These are phyloP conservation scores for Diutina sp. DNA, from an alignment of 1,139 yeast species.

Conservation along the genomic window DNA sequence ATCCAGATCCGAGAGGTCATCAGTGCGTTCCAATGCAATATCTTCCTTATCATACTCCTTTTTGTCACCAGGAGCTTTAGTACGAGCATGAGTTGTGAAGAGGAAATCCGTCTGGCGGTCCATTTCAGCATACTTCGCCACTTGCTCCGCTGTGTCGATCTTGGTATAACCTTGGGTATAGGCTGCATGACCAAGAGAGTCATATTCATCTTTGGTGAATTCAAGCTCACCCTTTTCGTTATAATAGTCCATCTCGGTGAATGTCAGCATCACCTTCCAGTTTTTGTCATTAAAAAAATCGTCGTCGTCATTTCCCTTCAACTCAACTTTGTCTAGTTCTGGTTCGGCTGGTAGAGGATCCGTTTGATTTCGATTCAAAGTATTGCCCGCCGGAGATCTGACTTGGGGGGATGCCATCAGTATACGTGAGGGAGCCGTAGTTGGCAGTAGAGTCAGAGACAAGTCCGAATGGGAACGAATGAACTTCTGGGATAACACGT, in stretches of 20 bases:
- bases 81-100: slow-evolving; percentile 20
- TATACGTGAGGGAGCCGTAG: neutral
- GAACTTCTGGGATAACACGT: neutral
- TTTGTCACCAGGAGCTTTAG: neutral
- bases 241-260: slow-evolving; percentile 1
- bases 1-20: neutral
- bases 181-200: neutral
- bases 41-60: slow-evolving; percentile 7
- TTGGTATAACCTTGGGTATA: slow-evolving; percentile 61
- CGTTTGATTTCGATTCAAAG: neutral
- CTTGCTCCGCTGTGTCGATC: slow-evolving; percentile 80
- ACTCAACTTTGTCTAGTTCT: neutral
- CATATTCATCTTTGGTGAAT: neutral
- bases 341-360: neutral
- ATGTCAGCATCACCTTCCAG: slow-evolving; percentile 1
- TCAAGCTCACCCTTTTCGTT: slow-evolving; percentile 1
- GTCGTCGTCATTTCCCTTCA: neutral
- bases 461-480: neutral
- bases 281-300: neutral
- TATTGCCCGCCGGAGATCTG: neutral
- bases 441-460: neutral
- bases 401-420: neutral
- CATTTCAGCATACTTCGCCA: slow-evolving; percentile 58
- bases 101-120: slow-evolving; percentile 78
- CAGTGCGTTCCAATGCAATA: slow-evolving; percentile 17